Percentiles rank a stretch among this genome's conserved stretches.
These are phyloP conservation scores for Allantophomopsis lycopodina DNA, from an alignment of 2,329 filamentous ascomycete genomes.

Conservation along the genomic window DNA sequence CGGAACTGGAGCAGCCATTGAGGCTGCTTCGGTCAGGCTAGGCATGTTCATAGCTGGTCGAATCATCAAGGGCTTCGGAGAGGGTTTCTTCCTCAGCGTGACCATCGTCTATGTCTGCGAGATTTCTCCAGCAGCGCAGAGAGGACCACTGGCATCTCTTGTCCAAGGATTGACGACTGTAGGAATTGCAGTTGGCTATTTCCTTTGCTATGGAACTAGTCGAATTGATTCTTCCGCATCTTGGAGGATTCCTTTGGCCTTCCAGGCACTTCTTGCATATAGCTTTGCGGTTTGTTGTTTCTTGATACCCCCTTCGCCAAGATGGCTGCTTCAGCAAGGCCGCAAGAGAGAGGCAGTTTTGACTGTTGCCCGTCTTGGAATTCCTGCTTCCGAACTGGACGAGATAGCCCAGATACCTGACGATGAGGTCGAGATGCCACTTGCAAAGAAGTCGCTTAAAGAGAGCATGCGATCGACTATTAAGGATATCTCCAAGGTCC, in stretches of 20 bases:
- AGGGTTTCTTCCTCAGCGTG: slow-evolving; percentile 44
- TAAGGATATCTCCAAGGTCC: slow-evolving; percentile 14
- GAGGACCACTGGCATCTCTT: slow-evolving; percentile 35
- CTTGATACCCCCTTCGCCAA: slow-evolving; percentile 38
- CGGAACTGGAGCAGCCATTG: slow-evolving; percentile 34
- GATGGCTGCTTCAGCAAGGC: slow-evolving; percentile 39
- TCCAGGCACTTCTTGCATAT: slow-evolving; percentile 28
- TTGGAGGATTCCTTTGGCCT: slow-evolving; percentile 41
- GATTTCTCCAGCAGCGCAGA: slow-evolving; percentile 34
- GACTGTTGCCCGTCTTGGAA: slow-evolving; percentile 18
- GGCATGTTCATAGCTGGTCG: slow-evolving; percentile 40
- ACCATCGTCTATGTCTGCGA: slow-evolving; percentile 46
- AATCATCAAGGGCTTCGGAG: slow-evolving; percentile 39
- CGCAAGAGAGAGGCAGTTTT: slow-evolving; percentile 28
- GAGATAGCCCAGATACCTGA: slow-evolving; percentile 6
- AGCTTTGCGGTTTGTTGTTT: slow-evolving; percentile 22
- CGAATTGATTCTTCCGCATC: slow-evolving; percentile 30
- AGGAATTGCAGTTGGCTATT: slow-evolving; percentile 40
- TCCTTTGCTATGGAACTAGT: slow-evolving; percentile 42
- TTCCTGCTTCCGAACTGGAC: slow-evolving; percentile 7
- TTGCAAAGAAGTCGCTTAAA: not conserved
- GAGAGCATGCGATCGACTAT: slow-evolving; percentile 2
- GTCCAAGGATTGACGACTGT: slow-evolving; percentile 37
- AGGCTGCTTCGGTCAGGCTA: slow-evolving; percentile 31
- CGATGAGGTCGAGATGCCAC: not conserved